Percentiles rank a stretch among this genome's conserved stretches.
Evolutionary conservation across 2,329 filamentous ascomycete genomes (phyloP).

Genomic region (Truncatella angustata): DNA sequence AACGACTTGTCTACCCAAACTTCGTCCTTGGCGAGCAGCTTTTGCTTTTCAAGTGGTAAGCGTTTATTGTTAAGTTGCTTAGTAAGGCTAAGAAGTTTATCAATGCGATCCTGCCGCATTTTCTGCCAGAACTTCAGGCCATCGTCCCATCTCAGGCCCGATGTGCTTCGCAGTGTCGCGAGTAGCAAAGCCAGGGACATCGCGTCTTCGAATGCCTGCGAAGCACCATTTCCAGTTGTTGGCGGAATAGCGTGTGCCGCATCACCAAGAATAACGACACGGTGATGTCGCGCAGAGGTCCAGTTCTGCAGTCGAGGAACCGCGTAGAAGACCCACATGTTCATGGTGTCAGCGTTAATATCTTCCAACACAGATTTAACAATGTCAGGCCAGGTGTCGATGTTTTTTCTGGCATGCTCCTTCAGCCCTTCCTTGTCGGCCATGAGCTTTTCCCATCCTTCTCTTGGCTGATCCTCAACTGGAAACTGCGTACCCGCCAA

Average conservation of each 20-base stretch:
- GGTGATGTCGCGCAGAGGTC: conserved; percentile 14
- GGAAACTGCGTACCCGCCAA: conserved; percentile 16
- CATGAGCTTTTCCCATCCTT: conserved; percentile 14
- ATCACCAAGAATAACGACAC: conserved; percentile 17
- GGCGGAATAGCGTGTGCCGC: conserved; percentile 21
- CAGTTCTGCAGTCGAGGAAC: conserved; percentile 15
- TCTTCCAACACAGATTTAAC: conserved; percentile 14
- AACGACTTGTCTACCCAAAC: conserved; percentile 19
- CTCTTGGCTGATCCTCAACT: conserved; percentile 12
- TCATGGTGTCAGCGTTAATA: conserved; percentile 16
- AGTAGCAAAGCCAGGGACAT: not conserved
- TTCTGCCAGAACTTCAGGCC: conserved; percentile 22
- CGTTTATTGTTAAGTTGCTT: conserved; percentile 20
- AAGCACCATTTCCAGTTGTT: conserved; percentile 18
- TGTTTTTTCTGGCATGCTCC: conserved; percentile 2
- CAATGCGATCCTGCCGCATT: conserved; percentile 21
- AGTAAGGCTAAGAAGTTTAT: conserved; percentile 17
- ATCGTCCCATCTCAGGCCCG: conserved; percentile 13
- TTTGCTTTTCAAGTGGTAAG: conserved; percentile 23
- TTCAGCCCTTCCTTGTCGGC: conserved; percentile 17
- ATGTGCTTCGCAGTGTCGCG: not conserved
- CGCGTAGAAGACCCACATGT: conserved; percentile 18
- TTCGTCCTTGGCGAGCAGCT: conserved; percentile 13
- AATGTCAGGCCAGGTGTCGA: conserved; percentile 16
- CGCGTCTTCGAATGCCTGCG: conserved; percentile 23